Base-by-base conservation (phyloP, 176 grass and related monocot species). In the Cenchrus purpureus region DNA sequence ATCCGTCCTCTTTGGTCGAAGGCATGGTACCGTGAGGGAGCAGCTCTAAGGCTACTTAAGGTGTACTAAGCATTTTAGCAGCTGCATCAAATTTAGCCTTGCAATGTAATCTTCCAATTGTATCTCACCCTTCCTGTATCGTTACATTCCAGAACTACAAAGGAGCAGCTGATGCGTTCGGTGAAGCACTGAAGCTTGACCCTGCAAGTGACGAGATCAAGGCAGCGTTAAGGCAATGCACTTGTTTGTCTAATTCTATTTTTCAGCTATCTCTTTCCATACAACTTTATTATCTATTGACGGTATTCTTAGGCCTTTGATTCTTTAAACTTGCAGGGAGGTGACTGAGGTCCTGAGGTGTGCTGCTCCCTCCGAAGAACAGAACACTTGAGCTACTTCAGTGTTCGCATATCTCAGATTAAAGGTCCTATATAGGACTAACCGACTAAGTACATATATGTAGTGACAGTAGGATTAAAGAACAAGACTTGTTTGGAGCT, bases 1-100 rank as follows among this genome's bases (percentile, higher is more conserved):
- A 74, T 74, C 11, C 71, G 71, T 53, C 71, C 71, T 34, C 2
- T 5, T 54, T 74, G 71, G 71, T 74, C 49, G 4, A 74, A 74
- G 71, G 49, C 49, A 74, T 74, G 71, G 71, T 73, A 73, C 71
- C 48, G 46, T 29, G 71, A 52, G 22, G 71, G 45, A 0, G n/a
- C 46, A 10, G 71, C 71, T 73, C 48, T 73, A 12, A 7, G 6
- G 10, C 13, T 73, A 6, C 48, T 73, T 0, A 73, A 53, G 71
- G 71, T 73, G 53, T 16, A 50, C 6, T 73, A 8, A 6, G 6
- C 22, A 16, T 48, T 31, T 31, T 31, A 13, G 46, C 49, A 73
- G 6, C 48, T 13, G 7, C 71, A 53, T 9, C 12, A 73, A 52
- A 51, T 73, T 73, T 29, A 51, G n/a, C 22, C 46, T 73, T 17